These are phyloP conservation scores for Calonectria pteridis DNA, from an alignment of 2,329 filamentous ascomycete species.

Conservation along the genomic window DNA sequence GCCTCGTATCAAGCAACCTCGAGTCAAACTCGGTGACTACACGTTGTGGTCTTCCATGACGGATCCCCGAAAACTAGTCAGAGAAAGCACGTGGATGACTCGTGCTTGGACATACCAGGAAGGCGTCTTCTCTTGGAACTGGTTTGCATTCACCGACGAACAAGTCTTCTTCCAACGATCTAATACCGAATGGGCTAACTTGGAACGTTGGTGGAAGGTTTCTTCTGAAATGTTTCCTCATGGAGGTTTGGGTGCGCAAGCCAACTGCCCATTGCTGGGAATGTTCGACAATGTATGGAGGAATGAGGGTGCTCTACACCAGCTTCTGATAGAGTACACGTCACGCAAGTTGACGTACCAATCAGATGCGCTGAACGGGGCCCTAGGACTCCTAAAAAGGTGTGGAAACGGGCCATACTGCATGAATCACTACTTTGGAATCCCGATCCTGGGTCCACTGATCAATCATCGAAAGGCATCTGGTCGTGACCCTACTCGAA, in stretches of 20 bases:
- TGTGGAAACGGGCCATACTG: constrained; percentile 23
- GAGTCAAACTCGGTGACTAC: constrained; percentile 20
- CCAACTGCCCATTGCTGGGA: constrained; percentile 13
- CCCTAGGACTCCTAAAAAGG: constrained; percentile 19
- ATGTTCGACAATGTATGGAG: constrained; percentile 22
- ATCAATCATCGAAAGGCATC: constrained; percentile 16
- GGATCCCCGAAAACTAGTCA: constrained; percentile 10
- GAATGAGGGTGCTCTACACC: constrained; percentile 20
- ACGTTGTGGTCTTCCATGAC: constrained; percentile 27
- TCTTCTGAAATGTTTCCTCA: constrained; percentile 27
- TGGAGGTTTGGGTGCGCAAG: constrained; percentile 9
- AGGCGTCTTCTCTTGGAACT: constrained; percentile 22
- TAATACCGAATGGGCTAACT: constrained; percentile 18
- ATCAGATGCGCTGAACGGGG: constrained; percentile 22
- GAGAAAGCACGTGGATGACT: constrained; percentile 21
- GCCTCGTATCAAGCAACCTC: constrained; percentile 16
- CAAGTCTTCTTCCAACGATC: constrained; percentile 29
- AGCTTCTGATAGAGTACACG: constrained; percentile 5
- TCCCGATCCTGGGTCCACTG: constrained; percentile 22
- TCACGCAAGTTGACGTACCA: constrained; percentile 16
- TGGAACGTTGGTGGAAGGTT: constrained; percentile 23
- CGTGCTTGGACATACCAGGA: constrained; percentile 28
- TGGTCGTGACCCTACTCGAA: constrained; percentile 11
- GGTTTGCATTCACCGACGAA: constrained; percentile 29
- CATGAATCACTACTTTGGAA: constrained; percentile 29